These are phyloP conservation scores for Chlorella vulgaris DNA, from an alignment of 139 green algal genomes.

Conservation along the genomic window DNA sequence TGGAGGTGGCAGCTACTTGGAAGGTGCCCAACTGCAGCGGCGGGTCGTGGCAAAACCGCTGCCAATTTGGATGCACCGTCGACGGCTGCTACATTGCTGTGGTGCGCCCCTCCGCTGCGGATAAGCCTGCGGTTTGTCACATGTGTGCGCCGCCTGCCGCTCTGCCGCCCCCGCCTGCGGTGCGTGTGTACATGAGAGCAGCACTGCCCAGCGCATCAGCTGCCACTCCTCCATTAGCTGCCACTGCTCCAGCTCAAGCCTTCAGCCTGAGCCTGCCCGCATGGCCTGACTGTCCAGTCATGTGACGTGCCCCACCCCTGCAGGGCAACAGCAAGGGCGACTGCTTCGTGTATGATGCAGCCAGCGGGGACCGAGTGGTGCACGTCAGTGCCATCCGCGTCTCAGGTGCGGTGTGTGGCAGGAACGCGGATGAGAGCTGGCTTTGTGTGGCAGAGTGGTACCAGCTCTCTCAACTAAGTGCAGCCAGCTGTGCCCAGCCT, in stretches of 20 bases:
- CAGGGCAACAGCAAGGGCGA: constrained; percentile 59
- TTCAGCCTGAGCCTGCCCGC: too few species aligned
- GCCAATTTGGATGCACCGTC: constrained; percentile 50
- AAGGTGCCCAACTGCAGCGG: constrained; percentile 50
- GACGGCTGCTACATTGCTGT: constrained; percentile 56
- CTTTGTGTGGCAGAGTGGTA: too few species aligned
- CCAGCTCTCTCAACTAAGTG: not conserved
- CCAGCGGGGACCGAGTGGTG: constrained; percentile 43
- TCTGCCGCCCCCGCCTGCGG: too few species aligned
- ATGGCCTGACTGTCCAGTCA: too few species aligned
- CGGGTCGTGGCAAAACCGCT: constrained; percentile 29
- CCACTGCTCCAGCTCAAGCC: too few species aligned
- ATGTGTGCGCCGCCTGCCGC: not conserved
- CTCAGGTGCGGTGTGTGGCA: constrained; percentile 14
- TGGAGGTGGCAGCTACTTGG: constrained; percentile 39
- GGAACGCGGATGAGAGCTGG: too few species aligned
- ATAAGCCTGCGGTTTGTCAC: too few species aligned
- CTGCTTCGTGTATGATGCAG: constrained; percentile 53
- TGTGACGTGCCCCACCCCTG: too few species aligned
- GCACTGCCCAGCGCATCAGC: too few species aligned
- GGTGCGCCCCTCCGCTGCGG: not conserved
- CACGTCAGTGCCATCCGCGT: constrained; percentile 41
- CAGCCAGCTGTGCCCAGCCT: not conserved
- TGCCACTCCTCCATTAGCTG: too few species aligned
- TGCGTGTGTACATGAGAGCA: too few species aligned